Percentiles rank a stretch among this genome's conserved stretches.
These are phyloP conservation scores for Pascua guehoae DNA, from an alignment of 1,284 basidiomycete genomes.

Conservation along the genomic window DNA sequence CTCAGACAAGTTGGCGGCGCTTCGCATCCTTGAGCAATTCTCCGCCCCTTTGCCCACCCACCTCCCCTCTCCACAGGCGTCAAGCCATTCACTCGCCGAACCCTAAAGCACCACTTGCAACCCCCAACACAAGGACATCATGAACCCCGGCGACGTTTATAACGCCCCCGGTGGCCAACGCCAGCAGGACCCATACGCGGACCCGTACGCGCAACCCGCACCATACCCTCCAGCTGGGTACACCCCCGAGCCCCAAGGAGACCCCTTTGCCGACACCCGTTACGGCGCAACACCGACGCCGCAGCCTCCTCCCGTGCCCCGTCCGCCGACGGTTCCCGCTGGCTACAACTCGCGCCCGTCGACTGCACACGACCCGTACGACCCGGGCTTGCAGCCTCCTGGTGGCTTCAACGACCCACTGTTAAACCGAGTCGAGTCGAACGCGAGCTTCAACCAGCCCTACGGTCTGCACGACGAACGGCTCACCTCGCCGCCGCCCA, in stretches of 20 bases:
- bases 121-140: neutral
- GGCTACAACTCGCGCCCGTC: neutral
- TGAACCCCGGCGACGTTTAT: neutral
- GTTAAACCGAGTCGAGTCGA: neutral
- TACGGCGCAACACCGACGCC: too few relatives aligned
- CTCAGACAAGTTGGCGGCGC: too few relatives aligned
- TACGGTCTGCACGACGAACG: conserved; percentile 28
- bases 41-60: too few relatives aligned
- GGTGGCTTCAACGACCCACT: neutral
- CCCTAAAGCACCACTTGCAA: too few relatives aligned
- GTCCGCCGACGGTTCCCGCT: too few relatives aligned
- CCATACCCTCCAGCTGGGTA: neutral
- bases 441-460: conserved; percentile 5
- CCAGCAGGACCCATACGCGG: neutral
- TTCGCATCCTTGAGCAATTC: too few relatives aligned
- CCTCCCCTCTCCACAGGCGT: too few relatives aligned
- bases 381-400: neutral
- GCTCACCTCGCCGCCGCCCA: conserved; percentile 36
- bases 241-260: neutral
- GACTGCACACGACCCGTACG: conserved; percentile 4
- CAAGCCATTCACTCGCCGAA: too few relatives aligned
- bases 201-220: neutral
- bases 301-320: too few relatives aligned
- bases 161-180: neutral
- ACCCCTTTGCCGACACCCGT: neutral